Percentiles rank a stretch among this genome's conserved stretches.
Evolutionary conservation across 768 basidiomycete genomes (phyloP).

Genomic region (Amanita pallidorosea): DNA sequence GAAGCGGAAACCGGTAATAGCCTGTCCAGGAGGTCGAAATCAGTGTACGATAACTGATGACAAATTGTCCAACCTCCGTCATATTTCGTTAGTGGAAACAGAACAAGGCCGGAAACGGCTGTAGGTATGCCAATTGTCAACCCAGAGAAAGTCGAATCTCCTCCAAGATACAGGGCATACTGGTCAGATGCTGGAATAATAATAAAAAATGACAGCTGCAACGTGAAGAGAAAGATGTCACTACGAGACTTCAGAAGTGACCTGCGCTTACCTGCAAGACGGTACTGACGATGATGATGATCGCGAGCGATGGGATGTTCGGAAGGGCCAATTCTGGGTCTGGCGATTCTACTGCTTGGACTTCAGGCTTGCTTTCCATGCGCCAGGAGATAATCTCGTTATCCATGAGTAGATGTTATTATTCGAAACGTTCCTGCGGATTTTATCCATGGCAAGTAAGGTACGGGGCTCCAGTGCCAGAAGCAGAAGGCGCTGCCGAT

Average conservation of each 20-base stretch:
- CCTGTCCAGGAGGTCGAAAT: constrained; percentile 22
- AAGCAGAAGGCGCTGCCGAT: no score
- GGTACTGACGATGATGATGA: constrained; percentile 31
- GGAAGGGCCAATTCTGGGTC: constrained; percentile 38
- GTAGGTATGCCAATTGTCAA: constrained; percentile 60
- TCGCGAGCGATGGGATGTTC: constrained; percentile 30
- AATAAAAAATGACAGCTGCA: constrained; percentile 56
- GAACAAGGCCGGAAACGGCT: constrained; percentile 42
- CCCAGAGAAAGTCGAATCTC: constrained; percentile 60
- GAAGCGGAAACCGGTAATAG: constrained; percentile 41
- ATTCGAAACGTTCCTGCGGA: no score
- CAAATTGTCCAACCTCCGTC: constrained; percentile 35
- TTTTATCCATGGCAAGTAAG: no score
- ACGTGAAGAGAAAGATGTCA: neutral
- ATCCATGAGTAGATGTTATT: no score
- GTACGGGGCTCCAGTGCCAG: no score
- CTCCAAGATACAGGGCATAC: constrained; percentile 53
- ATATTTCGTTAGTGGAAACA: constrained; percentile 42
- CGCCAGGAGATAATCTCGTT: neutral
- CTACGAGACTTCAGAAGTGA: constrained; percentile 7
- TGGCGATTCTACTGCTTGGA: neutral
- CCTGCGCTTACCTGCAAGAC: neutral
- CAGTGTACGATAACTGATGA: neutral
- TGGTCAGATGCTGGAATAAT: constrained; percentile 55
- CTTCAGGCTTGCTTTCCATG: neutral